Evolutionary conservation across 495 filamentous ascomycete genomes (phyloP), one percentile per base, ranked within the genome.

Genomic region (Tuber indicum): DNA sequence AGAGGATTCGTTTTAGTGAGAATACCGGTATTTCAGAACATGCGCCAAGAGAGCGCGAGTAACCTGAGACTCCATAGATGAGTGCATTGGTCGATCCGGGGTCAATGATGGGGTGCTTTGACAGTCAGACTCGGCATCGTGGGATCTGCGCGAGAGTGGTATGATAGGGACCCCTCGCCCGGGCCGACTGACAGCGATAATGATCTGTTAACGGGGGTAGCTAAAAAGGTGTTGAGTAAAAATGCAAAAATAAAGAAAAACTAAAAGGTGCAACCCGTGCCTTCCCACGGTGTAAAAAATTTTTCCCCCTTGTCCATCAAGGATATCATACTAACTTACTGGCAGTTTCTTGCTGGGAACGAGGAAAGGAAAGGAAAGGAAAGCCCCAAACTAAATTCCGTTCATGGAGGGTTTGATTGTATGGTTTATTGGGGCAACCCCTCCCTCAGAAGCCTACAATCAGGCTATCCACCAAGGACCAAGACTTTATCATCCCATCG

Each of bases 41-140:
- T 32, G n/a, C 2, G n/a, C 58, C 26, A 66, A 66, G 58, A 66
- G 58, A 5, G 58, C 17, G 58, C 0, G 58, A 36, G 26, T 66
- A 36, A 26, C 26, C 58, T 66, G 58, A 66, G 32, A 66, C 58
- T 66, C 36, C 26, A 36, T 6, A 7, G 58, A 66, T 66, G 26
- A 66, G 58, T 36, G 58, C 58, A 66, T 66, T 66, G 58, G 58
- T 36, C 58, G 58, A 66, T 66, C 58, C 58, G 58, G 58, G 58
- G 58, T 66, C 58, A 66, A 36, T 66, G 58, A 66, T 66, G 26
- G 26, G 21, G 4, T 14, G 58, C 58, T 66, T 66, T 66, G 58
- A 66, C 58, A 17, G 58, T 36, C 26, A 36, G 26, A 66, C 58
- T 66, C 26, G 32, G 58, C 58, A 32, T 36, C 26, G 58, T 6